Evolutionary conservation across 805 yeast genomes (phyloP), one percentile per base, ranked within the genome.

Genomic region (Metschnikowia proteae): DNA sequence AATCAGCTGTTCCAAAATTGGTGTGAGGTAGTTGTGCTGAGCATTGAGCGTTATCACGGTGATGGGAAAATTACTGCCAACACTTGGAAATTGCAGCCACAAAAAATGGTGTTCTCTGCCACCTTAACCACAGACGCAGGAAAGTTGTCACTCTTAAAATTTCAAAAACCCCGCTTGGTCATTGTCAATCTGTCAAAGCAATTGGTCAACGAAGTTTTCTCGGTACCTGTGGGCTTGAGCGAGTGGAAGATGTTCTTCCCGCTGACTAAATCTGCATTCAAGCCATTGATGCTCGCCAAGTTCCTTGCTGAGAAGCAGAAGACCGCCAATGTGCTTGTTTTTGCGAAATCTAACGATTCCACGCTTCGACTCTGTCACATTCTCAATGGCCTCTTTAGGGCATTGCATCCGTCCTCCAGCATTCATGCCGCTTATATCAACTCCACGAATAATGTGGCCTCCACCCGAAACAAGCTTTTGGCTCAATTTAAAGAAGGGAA

Each of bases 1-100:
- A 89, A 88, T 60, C 97, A 94, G 64, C 81, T 87, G 10, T 94
- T 89, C 66, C 97, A 94, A 67, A 89, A 90, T 63, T 94, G 99
- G 99, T 78, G 87, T 68, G 73, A 76, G 61, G 74, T 71, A 40
- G 73, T 84, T 30, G 71, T 82, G 6, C 48, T 60, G 4, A 72
- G 68, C 44, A 67, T 76, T 47, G 64, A 45, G 40, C 47, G 49
- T 32, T 65, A 45, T 32, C 49, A 37, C 6, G 29, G 26, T 29
- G 47, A 53, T 1, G 41, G 39, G 4, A 61, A 60, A 39, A 37
- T 47, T 37, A 58, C 70, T 2, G 64, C 71, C 22, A 55, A 63
- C 30, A 49, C 44, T 17, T 78, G 78, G 70, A 52, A 53, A 8
- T 47, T 70, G 34, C 65, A 64, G 43, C 65, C 82, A 67, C 61